Conservation (phyloP, 768 basidiomycete species). For the Lactarius evosmus region DNA sequence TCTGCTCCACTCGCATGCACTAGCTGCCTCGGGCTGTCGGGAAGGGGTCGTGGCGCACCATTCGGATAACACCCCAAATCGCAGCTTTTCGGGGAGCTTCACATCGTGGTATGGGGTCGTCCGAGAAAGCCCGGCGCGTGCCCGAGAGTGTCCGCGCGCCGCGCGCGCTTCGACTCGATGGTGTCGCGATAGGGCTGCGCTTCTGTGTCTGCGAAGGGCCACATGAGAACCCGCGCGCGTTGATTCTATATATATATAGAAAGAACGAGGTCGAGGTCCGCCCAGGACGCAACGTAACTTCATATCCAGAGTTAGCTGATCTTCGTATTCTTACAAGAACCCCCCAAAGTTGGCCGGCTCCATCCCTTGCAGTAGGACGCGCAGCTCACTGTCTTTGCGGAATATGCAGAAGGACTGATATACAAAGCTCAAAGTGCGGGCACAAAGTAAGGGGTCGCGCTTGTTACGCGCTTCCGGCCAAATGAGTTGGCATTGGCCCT, state of each 20-base stretch:
- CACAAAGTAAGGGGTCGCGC: no score
- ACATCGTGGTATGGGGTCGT: constrained; percentile 60
- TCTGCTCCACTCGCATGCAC: neutral
- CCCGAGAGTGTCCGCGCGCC: constrained; percentile 29
- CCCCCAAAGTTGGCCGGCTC: neutral
- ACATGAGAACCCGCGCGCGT: neutral
- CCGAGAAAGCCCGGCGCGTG: constrained; percentile 12
- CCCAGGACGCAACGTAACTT: neutral
- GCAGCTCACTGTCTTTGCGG: no score
- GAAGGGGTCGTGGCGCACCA: constrained; percentile 36
- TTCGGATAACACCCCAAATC: constrained; percentile 70
- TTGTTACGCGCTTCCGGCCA: no score
- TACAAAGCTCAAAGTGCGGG: no score
- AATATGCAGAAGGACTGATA: no score
- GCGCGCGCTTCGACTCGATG: constrained; percentile 25
- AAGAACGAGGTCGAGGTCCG: no score
- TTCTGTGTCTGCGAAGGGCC: constrained; percentile 2
- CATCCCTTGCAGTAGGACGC: neutral
- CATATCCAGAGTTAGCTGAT: neutral
- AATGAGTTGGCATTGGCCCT: no score
- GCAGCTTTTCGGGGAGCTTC: constrained; percentile 52
- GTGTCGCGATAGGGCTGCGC: constrained; percentile 5
- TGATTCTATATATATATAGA: neutral
- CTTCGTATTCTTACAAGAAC: no score
- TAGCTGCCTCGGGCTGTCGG: neutral